These are phyloP conservation scores for Vitis hybrid DNA, from an alignment of 177 flowering plant species.

Conservation along the genomic window DNA sequence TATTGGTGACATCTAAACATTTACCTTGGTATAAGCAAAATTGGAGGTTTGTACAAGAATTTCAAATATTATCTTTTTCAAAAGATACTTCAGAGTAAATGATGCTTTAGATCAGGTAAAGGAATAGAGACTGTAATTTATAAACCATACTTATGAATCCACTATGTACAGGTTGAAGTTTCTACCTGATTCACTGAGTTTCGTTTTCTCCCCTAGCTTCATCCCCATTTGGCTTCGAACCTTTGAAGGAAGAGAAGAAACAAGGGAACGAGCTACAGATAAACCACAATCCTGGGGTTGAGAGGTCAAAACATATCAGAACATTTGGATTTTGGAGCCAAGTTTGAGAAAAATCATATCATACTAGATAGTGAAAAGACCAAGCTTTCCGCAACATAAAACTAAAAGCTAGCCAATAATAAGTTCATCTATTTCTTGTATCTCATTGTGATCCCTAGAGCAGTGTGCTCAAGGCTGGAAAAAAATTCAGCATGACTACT, in stretches of 20 bases:
- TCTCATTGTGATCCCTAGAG: too few species aligned
- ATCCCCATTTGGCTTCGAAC: constrained; percentile 57
- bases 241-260: constrained; percentile 60
- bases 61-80: neutral
- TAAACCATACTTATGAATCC: neutral
- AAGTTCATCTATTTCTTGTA: too few species aligned
- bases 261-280: constrained; percentile 51
- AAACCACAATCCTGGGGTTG: constrained; percentile 57
- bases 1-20: too few species aligned
- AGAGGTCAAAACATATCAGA: constrained; percentile 21
- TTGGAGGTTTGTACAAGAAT: neutral
- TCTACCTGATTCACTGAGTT: constrained; percentile 50
- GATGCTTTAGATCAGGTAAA: too few species aligned
- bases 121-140: too few species aligned
- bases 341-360: too few species aligned
- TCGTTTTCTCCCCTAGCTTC: constrained; percentile 43
- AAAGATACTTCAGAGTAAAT: neutral
- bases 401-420: too few species aligned
- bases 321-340: neutral
- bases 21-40: neutral
- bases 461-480: too few species aligned
- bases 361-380: too few species aligned
- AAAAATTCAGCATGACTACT: too few species aligned
- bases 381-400: too few species aligned
- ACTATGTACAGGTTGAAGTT: neutral